Percentiles rank a stretch among this genome's conserved stretches.
These are phyloP conservation scores for Gloeostereum incarnatum DNA, from an alignment of 768 basidiomycete genomes.

Conservation along the genomic window DNA sequence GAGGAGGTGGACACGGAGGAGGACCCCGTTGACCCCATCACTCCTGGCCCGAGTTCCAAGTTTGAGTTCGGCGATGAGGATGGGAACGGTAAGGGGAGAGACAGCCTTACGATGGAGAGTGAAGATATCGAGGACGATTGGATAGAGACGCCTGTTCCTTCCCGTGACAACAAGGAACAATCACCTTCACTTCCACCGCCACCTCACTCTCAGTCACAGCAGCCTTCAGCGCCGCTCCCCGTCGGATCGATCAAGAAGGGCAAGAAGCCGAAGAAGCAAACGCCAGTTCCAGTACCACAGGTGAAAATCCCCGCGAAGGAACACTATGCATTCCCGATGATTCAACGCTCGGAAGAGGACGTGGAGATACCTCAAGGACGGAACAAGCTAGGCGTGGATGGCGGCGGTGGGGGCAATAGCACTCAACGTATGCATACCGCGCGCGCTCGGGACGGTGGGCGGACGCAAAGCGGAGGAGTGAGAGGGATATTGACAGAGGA, in stretches of 20 bases:
- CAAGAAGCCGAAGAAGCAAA: constrained; percentile 27
- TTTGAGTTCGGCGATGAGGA: constrained; percentile 7
- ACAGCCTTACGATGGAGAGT: constrained; percentile 19
- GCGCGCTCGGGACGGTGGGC: constrained; percentile 68
- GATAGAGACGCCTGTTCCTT: constrained; percentile 57
- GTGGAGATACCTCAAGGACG: constrained; percentile 9
- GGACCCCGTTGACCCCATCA: constrained; percentile 61
- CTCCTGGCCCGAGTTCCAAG: constrained; percentile 38
- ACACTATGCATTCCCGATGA: constrained; percentile 61
- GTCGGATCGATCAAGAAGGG: constrained; percentile 31
- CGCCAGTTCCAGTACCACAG: constrained; percentile 27
- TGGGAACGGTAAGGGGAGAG: constrained; percentile 18
- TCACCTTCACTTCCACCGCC: too few relatives aligned
- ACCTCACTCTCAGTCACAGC: too few relatives aligned
- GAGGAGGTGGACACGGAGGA: constrained; percentile 65
- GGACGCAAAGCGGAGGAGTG: constrained; percentile 84
- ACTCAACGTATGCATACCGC: constrained; percentile 55
- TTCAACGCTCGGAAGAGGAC: constrained; percentile 25
- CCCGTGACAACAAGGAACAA: too few relatives aligned
- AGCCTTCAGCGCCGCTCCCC: too few relatives aligned
- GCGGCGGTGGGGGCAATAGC: constrained; percentile 9
- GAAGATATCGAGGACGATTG: constrained; percentile 48
- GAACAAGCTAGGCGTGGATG: background rate
- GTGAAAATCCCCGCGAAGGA: constrained; percentile 27
- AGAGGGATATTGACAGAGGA: constrained; percentile 54